phyloP scores from a whole-genome alignment of 2,329 filamentous ascomycete species.

The Podosphaera aphanis region DNA sequence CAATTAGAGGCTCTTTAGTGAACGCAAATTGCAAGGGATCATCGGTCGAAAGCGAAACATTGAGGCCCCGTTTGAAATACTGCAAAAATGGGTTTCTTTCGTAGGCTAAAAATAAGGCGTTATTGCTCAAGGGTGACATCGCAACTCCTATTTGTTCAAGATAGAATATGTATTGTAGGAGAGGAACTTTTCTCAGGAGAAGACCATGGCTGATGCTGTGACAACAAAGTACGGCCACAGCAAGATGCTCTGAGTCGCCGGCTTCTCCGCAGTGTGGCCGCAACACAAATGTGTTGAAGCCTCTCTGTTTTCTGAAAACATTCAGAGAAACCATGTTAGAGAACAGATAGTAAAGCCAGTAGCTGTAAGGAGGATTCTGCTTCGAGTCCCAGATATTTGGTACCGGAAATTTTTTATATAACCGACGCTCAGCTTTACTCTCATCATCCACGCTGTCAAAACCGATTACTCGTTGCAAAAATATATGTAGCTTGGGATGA shows the following conservation, averaged over 20 bases:
- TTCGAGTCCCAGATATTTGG: conserved; percentile 73
- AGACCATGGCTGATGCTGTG: conserved; percentile 95
- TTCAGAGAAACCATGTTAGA: conserved; percentile 87
- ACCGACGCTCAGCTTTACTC: conserved; percentile 78
- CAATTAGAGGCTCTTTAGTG: conserved; percentile 91
- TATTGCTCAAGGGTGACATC: conserved; percentile 98
- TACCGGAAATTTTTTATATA: conserved; percentile 90
- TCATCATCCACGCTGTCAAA: conserved; percentile 97
- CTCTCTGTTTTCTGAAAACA: conserved; percentile 67
- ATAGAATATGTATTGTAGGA: conserved; percentile 94
- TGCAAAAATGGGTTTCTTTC: conserved; percentile 89
- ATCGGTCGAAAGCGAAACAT: conserved; percentile 88
- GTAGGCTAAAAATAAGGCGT: conserved; percentile 85
- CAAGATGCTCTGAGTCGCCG: conserved; percentile 87
- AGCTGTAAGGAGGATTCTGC: conserved; percentile 94
- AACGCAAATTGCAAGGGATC: conserved; percentile 96
- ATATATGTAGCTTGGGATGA: conserved; percentile 83
- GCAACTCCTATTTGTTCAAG: conserved; percentile 94
- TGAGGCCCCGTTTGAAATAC: conserved; percentile 85
- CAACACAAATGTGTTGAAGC: conserved; percentile 87
- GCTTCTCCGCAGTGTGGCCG: conserved; percentile 92
- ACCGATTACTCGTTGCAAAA: conserved; percentile 82
- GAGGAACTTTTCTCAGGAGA: conserved; percentile 72
- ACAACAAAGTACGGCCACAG: conserved; percentile 72
- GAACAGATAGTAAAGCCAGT: conserved; percentile 96